These are phyloP conservation scores for Nepenthes gracilis DNA, from an alignment of 148 eudicot species.

Conservation along the genomic window DNA sequence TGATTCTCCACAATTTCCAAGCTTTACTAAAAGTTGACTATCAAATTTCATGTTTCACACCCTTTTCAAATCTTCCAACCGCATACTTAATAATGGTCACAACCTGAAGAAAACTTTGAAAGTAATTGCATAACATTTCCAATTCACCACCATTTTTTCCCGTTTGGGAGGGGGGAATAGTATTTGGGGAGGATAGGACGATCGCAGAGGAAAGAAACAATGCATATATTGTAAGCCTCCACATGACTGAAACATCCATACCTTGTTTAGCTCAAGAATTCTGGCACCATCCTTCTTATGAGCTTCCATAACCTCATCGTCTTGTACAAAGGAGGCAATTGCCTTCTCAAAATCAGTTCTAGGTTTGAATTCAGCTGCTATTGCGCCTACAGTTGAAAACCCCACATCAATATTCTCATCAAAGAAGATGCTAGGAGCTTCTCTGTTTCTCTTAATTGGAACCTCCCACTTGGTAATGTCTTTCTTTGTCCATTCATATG, in stretches of 20 bases:
- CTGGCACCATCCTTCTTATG: slow-evolving; percentile 78
- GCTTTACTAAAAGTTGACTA: too few species aligned
- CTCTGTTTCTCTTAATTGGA: slow-evolving; percentile 69
- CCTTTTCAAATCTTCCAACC: too few species aligned
- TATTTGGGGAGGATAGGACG: background rate
- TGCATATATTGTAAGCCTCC: background rate
- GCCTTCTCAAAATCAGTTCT: slow-evolving; percentile 76
- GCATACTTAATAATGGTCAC: too few species aligned
- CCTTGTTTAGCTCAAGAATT: slow-evolving; percentile 90
- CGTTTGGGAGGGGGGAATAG: too few species aligned
- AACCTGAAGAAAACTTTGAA: too few species aligned
- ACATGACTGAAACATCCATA: slow-evolving; percentile 13
- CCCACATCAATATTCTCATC: slow-evolving; percentile 40
- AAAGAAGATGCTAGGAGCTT: slow-evolving; percentile 70
- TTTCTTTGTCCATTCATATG: slow-evolving; percentile 48
- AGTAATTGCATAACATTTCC: too few species aligned
- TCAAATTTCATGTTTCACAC: too few species aligned
- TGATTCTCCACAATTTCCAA: too few species aligned
- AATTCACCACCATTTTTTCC: too few species aligned
- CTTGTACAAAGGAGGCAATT: slow-evolving; percentile 55
- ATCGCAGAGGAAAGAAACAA: background rate
- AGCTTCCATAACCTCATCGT: slow-evolving; percentile 63
- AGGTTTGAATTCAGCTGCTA: slow-evolving; percentile 91
- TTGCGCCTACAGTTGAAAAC: slow-evolving; percentile 79
- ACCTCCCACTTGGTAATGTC: slow-evolving; percentile 67